Evolutionary conservation across 2,329 filamentous ascomycete species (phyloP), one percentile per base, ranked within the genome.

Genomic region (Trichoderma citrinoviride): DNA sequence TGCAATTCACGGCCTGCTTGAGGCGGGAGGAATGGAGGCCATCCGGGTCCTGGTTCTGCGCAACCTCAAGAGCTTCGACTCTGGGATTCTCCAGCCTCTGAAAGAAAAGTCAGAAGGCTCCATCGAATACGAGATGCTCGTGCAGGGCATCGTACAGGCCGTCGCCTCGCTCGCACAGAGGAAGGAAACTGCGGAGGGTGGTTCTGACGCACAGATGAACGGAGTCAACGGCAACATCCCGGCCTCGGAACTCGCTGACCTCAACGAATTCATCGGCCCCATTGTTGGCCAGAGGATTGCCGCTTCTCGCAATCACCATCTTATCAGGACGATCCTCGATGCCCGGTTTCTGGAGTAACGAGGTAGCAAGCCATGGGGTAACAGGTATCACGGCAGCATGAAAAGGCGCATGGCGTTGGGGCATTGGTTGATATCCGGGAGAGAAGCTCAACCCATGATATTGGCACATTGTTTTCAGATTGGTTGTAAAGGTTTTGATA

Each of bases 1-100:
- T 50, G 92, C 94, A 7, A 84, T 99, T 23, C 85, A 88, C 33
- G 94, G 93, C 1, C 81, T 99, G 3, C 83, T 89, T 2, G 87
- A 89, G 1, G 89, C 96, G 25, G 92, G 93, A 27, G 93, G 85
- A 0, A 79, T 83, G 23, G 85, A 87, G 71, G 82, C 83, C 7
- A 81, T 87, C 41, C 82, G 84, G 14, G 78, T 87, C 2, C 76
- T 87, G 37, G 79, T 86, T 14, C 75, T 87, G 40, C 82, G 83
- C 19, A 85, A 85, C 69, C 77, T 87, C 50, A 82, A 83, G 69
- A 77, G 77, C 15, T 84, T 87, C 61, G 84, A 86, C 70, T 71
- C 77, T 0, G 78, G 77, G 7, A 84, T 87, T 65, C 77, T 87
- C 54, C 78, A 81, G 66, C 84, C 83, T 5, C 74, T 87, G 47